A percentile compares a stretch with the other conserved stretches of the same genome.
Evolutionary conservation across 2,329 filamentous ascomycete genomes (phyloP).

Genomic region (Cytospora schulzeri): DNA sequence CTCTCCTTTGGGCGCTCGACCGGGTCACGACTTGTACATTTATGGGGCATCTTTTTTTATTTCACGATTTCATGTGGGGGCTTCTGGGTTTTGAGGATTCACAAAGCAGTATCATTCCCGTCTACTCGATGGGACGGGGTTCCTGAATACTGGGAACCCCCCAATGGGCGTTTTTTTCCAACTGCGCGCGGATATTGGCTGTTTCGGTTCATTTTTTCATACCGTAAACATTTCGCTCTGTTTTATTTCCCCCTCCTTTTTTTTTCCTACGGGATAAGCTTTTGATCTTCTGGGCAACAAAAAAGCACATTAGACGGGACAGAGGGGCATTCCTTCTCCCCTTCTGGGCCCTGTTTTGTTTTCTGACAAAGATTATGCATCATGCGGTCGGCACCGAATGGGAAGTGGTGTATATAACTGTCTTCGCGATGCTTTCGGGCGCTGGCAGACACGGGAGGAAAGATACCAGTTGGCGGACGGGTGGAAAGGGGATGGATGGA

Average conservation of each 20-base stretch:
- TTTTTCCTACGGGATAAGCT: conserved; percentile 9
- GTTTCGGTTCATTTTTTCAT: conserved; percentile 15
- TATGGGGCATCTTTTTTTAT: conserved; percentile 27
- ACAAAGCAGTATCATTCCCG: conserved; percentile 19
- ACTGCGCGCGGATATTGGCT: conserved; percentile 11
- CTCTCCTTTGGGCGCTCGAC: not conserved
- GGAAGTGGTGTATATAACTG: conserved; percentile 22
- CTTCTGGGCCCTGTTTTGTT: not conserved
- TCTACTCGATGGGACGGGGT: conserved; percentile 19
- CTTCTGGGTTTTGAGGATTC: not conserved
- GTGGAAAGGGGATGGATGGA: not conserved
- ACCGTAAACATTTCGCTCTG: conserved; percentile 27
- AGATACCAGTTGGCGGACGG: conserved; percentile 17
- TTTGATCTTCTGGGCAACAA: conserved; percentile 18
- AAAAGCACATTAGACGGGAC: conserved; percentile 27
- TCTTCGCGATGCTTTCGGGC: conserved; percentile 19
- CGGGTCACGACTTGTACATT: conserved; percentile 23
- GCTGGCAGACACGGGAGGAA: conserved; percentile 20
- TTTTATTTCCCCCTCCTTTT: too few species aligned
- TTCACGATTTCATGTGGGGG: conserved; percentile 26
- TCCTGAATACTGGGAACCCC: conserved; percentile 14
- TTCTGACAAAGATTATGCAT: conserved; percentile 17
- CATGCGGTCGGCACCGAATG: conserved; percentile 20
- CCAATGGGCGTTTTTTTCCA: conserved; percentile 21
- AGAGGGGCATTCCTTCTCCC: not conserved